Conservation (phyloP, 192 early-diverging fungal genomes). For the Linnemannia exigua region DNA sequence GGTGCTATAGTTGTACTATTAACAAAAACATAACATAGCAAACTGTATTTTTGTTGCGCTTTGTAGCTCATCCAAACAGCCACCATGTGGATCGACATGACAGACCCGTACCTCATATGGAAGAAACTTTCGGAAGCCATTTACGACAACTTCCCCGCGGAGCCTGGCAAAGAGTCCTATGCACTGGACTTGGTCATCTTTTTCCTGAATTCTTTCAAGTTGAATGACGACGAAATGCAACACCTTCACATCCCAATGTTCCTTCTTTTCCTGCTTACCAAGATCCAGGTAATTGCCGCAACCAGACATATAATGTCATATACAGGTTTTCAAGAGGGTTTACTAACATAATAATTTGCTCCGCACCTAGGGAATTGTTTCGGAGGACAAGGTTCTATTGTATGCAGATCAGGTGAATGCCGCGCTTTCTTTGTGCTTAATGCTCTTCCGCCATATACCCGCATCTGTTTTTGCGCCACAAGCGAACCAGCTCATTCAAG, state of each 20-base stretch:
- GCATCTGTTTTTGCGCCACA: conserved; percentile 48
- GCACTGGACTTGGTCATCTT: conserved; percentile 77
- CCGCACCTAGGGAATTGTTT: conserved; percentile 23
- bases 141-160: conserved; percentile 57
- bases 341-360: neutral
- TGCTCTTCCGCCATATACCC: conserved; percentile 53
- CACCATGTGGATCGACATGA: conserved; percentile 91
- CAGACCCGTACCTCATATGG: conserved; percentile 92
- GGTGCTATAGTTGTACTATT: neutral
- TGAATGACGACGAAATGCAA: conserved; percentile 86
- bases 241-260: conserved; percentile 88
- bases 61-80: conserved; percentile 82
- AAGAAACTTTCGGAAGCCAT: conserved; percentile 73
- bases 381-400: conserved; percentile 22
- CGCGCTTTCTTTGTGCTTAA: conserved; percentile 34
- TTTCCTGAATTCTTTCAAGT: conserved; percentile 78
- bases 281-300: conserved; percentile 59
- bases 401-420: conserved; percentile 37
- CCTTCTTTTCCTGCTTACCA: conserved; percentile 68
- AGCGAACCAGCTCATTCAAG: conserved; percentile 22
- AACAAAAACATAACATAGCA: neutral
- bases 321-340: neutral
- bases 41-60: neutral
- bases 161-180: conserved; percentile 51
- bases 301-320: neutral